These are phyloP conservation scores for Pleoardoris graminearum DNA, from an alignment of 2,329 filamentous ascomycete species.

Conservation along the genomic window DNA sequence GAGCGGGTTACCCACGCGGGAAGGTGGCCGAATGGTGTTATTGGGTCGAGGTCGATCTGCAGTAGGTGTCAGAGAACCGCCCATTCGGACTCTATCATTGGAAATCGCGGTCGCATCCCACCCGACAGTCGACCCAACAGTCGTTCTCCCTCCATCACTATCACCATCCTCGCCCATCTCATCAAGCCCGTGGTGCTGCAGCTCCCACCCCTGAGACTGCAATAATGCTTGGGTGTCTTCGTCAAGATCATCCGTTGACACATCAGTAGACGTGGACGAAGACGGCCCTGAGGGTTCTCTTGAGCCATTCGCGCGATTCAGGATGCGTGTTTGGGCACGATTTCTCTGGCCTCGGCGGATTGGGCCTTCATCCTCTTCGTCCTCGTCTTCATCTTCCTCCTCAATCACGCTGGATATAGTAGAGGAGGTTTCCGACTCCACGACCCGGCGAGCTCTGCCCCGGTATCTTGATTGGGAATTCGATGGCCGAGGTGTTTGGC, in stretches of 20 bases:
- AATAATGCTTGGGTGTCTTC: constrained; percentile 45
- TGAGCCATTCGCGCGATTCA: constrained; percentile 42
- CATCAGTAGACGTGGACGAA: constrained; percentile 42
- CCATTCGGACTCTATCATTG: constrained; percentile 50
- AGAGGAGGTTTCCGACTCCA: constrained; percentile 46
- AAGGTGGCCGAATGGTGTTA: constrained; percentile 45
- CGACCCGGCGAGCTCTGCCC: constrained; percentile 39
- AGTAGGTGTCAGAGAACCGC: constrained; percentile 53
- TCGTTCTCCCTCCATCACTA: constrained; percentile 50
- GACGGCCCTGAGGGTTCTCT: constrained; percentile 33
- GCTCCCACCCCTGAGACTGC: constrained; percentile 43
- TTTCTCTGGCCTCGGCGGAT: constrained; percentile 40
- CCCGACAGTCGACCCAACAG: constrained; percentile 52
- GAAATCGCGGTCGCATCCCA: constrained; percentile 51
- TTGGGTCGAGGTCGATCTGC: constrained; percentile 50
- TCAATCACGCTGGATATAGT: constrained; percentile 40
- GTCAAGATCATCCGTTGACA: constrained; percentile 43
- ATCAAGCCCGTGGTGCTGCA: constrained; percentile 42
- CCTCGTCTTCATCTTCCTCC: constrained; percentile 41
- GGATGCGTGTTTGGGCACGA: constrained; percentile 30
- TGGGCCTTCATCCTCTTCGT: constrained; percentile 44
- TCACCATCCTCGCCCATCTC: constrained; percentile 47
- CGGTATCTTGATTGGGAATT: constrained; percentile 25
- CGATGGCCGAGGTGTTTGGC: constrained; percentile 35
- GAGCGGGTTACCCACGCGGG: constrained; percentile 41